Percentiles rank a stretch among this genome's conserved stretches.
These are phyloP conservation scores for Bretschneidera sinensis DNA, from an alignment of 345 rosid species.

Conservation along the genomic window DNA sequence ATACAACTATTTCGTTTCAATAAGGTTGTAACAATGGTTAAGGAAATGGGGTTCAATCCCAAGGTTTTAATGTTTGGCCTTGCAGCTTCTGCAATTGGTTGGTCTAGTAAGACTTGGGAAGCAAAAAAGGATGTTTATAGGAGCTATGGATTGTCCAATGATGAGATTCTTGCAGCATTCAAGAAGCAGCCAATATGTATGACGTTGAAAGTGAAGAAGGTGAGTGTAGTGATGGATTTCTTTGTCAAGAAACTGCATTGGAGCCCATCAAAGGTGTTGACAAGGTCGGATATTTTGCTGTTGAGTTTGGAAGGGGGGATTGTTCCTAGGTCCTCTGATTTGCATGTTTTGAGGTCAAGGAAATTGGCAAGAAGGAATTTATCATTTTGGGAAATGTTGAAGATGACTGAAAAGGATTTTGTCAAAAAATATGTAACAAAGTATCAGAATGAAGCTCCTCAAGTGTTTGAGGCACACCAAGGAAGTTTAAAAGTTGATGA, in stretches of 20 bases:
- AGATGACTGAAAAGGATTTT: not conserved
- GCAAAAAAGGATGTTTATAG: not conserved
- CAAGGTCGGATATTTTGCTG: not conserved
- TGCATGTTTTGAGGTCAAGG: not conserved
- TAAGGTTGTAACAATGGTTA: not conserved
- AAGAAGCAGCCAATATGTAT: not conserved
- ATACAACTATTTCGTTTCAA: not conserved
- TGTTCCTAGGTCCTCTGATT: not conserved
- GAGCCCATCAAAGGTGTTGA: not conserved
- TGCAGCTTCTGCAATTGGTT: not conserved
- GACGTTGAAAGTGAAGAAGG: not conserved
- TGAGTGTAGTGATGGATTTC: not conserved
- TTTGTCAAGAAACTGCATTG: not conserved
- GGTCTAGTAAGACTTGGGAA: not conserved
- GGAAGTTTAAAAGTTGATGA: not conserved
- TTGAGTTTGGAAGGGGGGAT: not conserved
- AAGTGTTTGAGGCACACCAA: not conserved
- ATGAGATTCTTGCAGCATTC: not conserved
- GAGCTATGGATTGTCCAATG: slow-evolving; percentile 4
- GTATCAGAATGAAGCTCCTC: not conserved
- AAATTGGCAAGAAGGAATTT: not conserved
- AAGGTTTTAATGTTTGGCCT: not conserved
- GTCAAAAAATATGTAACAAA: not conserved
- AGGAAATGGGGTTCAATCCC: slow-evolving; percentile 1
- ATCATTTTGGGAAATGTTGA: not conserved